A percentile compares a stretch with the other conserved stretches of the same genome.
Conservation (phyloP, 2,329 filamentous ascomycete genomes). For the Pseudogymnoascus verrucosus region DNA sequence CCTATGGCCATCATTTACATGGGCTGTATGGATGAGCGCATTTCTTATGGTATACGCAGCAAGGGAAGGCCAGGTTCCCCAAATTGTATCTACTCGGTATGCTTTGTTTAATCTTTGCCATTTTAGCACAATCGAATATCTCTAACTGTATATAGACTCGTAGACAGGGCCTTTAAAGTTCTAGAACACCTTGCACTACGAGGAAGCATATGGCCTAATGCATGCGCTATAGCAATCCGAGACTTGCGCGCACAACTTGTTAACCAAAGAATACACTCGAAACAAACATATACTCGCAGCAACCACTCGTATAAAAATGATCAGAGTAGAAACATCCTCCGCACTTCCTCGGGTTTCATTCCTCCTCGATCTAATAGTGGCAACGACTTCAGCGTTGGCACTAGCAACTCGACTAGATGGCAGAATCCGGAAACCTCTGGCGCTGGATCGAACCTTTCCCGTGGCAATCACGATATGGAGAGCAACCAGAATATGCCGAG, state of each 20-base stretch:
- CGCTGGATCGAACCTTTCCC: background rate
- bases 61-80: conserved; percentile 31
- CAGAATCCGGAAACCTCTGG: background rate
- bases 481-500: background rate
- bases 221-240: conserved; percentile 31
- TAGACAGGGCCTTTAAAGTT: conserved; percentile 21
- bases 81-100: conserved; percentile 29
- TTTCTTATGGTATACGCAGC: conserved; percentile 39
- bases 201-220: conserved; percentile 32
- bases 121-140: background rate
- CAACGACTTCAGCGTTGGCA: background rate
- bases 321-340: background rate
- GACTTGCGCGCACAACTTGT: conserved; percentile 22
- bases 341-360: background rate
- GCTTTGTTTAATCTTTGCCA: background rate
- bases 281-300: background rate
- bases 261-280: background rate
- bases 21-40: conserved; percentile 41
- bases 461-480: background rate
- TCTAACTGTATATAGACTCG: conserved; percentile 19
- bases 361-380: background rate
- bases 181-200: conserved; percentile 28
- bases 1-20: conserved; percentile 40
- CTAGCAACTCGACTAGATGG: background rate
- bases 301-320: background rate